These are phyloP conservation scores for Diaporthe sp. DNA, from an alignment of 2,329 filamentous ascomycete species.

Conservation along the genomic window DNA sequence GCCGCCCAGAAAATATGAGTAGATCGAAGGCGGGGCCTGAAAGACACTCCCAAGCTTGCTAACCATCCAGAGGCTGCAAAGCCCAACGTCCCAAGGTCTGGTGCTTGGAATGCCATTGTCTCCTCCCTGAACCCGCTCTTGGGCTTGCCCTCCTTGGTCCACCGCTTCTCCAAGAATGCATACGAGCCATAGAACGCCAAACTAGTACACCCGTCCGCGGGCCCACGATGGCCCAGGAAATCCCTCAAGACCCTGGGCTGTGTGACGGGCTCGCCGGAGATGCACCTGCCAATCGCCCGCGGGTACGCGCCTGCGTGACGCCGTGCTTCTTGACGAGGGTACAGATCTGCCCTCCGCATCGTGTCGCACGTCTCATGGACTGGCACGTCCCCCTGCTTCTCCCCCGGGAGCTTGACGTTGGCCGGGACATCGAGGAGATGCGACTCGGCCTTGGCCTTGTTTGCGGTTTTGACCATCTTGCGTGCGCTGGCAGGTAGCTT, in stretches of 20 bases:
- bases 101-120: conserved; percentile 50
- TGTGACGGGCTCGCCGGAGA: conserved; percentile 53
- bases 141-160: conserved; percentile 63
- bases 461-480: neutral
- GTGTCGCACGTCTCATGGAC: conserved; percentile 72
- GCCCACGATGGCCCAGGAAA: conserved; percentile 65
- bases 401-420: conserved; percentile 58
- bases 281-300: conserved; percentile 57
- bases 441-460: conserved; percentile 9
- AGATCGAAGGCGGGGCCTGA: too few relatives aligned
- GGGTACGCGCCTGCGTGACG: conserved; percentile 65
- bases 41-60: neutral
- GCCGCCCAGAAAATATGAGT: too few relatives aligned
- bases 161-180: conserved; percentile 72
- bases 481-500: conserved; percentile 44
- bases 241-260: conserved; percentile 55
- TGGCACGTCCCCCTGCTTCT: conserved; percentile 56
- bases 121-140: conserved; percentile 64
- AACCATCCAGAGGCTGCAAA: neutral
- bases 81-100: neutral
- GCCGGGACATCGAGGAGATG: conserved; percentile 44
- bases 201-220: conserved; percentile 59
- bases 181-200: conserved; percentile 67
- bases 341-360: conserved; percentile 67
- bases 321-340: conserved; percentile 60